Evolutionary conservation across 257 asterid species (phyloP).

Genomic region (Nicotiana benthamiana): DNA sequence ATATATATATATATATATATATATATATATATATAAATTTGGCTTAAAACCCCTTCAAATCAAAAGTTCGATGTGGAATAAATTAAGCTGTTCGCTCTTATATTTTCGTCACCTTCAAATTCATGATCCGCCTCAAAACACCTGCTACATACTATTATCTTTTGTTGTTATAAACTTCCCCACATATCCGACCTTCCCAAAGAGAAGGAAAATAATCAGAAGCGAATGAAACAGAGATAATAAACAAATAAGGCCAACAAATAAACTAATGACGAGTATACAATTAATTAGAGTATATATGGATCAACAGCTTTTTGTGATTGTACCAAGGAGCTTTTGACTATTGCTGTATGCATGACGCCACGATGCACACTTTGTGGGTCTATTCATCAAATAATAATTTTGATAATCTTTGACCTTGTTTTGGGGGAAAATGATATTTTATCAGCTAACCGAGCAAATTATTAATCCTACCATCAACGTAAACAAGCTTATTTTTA

Average conservation of each 20-base stretch:
- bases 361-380: background rate
- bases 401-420: background rate
- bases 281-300: too few relatives aligned
- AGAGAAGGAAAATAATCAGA: background rate
- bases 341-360: background rate
- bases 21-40: too few relatives aligned
- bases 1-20: too few relatives aligned
- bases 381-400: background rate
- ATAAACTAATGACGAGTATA: background rate
- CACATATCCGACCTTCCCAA: background rate
- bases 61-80: too few relatives aligned
- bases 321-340: background rate
- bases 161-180: background rate
- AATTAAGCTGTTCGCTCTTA: too few relatives aligned
- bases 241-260: background rate
- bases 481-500: background rate
- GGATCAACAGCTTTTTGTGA: background rate
- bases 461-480: background rate
- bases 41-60: too few relatives aligned
- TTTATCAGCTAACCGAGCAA: background rate
- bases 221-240: background rate
- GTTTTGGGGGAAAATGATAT: background rate
- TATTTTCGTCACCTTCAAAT: too few relatives aligned
- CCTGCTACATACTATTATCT: background rate
- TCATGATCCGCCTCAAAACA: too few relatives aligned